Evolutionary conservation across 495 filamentous ascomycete genomes (phyloP).

Genomic region (Aspergillus bridgeri): DNA sequence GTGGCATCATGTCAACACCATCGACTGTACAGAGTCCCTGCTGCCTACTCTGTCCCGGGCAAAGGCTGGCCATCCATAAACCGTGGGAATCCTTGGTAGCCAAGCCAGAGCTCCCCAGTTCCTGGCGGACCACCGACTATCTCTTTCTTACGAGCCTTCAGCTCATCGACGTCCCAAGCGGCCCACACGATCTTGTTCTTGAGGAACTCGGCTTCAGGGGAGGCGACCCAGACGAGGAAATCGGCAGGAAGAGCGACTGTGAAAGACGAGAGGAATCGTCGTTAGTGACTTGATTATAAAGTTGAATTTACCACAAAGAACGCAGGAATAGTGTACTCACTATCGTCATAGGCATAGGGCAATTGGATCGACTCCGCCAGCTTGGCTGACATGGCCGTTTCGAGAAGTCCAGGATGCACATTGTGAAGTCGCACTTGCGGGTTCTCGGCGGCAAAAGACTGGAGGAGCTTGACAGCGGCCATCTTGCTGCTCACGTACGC

Average conservation of each 20-base stretch:
- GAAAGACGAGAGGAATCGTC: not conserved
- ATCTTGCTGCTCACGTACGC: slow-evolving; percentile 39
- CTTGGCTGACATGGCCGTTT: slow-evolving; percentile 29
- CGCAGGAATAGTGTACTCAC: slow-evolving; percentile 12
- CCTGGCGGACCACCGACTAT: slow-evolving; percentile 24
- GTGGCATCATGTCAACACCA: too few relatives aligned
- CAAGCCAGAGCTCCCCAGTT: slow-evolving; percentile 23
- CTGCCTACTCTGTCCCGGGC: slow-evolving; percentile 6
- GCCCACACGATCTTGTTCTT: slow-evolving; percentile 38
- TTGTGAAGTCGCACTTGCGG: slow-evolving; percentile 34
- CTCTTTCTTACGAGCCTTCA: slow-evolving; percentile 52
- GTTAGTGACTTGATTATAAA: not conserved
- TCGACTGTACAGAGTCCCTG: not conserved
- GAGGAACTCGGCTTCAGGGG: slow-evolving; percentile 38
- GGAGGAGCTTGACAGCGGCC: slow-evolving; percentile 35
- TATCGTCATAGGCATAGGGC: slow-evolving; percentile 17
- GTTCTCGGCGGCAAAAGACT: slow-evolving; percentile 40
- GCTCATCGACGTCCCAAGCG: slow-evolving; percentile 52
- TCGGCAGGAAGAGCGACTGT: slow-evolving; percentile 24
- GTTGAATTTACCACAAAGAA: too few relatives aligned
- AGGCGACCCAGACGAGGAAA: slow-evolving; percentile 38
- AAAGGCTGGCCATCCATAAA: slow-evolving; percentile 22
- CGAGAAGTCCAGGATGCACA: slow-evolving; percentile 37
- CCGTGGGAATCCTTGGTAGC: slow-evolving; percentile 22
- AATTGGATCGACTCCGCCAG: slow-evolving; percentile 12